Conservation (phyloP, 352 stramenopile species). For the Thraustochytrium striatum region DNA sequence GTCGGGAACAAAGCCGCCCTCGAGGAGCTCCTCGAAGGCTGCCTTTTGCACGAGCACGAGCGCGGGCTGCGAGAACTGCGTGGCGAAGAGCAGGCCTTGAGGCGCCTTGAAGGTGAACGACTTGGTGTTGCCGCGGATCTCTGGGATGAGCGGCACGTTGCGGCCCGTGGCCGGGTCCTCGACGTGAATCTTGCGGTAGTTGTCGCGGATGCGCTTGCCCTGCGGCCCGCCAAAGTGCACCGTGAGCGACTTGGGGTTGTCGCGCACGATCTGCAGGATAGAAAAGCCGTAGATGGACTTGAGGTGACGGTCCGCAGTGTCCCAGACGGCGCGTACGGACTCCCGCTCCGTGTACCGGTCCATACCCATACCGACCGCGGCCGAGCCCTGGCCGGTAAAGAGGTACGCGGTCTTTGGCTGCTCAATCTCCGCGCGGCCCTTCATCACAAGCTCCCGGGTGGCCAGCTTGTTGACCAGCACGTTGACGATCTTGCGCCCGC, state of each 20-base stretch:
- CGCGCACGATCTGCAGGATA: constrained; percentile 76
- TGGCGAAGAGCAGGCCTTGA: constrained; percentile 72
- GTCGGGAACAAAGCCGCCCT: constrained; percentile 65
- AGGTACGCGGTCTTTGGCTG: constrained; percentile 69
- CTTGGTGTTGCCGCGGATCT: constrained; percentile 72
- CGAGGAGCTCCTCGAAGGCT: constrained; percentile 72
- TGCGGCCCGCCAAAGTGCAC: constrained; percentile 77
- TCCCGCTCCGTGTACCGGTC: constrained; percentile 70
- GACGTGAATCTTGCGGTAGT: constrained; percentile 71
- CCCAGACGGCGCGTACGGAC: constrained; percentile 70
- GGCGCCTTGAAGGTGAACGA: constrained; percentile 73
- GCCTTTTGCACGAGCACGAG: constrained; percentile 75
- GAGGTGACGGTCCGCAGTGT: constrained; percentile 69
- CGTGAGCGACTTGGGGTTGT: constrained; percentile 72
- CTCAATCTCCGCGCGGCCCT: constrained; percentile 65
- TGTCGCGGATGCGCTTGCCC: constrained; percentile 70
- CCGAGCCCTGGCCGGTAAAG: constrained; percentile 77
- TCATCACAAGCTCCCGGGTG: constrained; percentile 68
- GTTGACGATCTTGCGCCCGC: constrained; percentile 65
- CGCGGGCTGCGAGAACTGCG: constrained; percentile 74
- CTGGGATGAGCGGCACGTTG: constrained; percentile 65
- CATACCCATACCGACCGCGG: constrained; percentile 76
- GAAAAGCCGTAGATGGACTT: constrained; percentile 73
- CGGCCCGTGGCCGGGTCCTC: constrained; percentile 61
- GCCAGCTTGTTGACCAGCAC: constrained; percentile 69